These are phyloP conservation scores for Populus tremula DNA, from an alignment of 345 rosid genomes.

Conservation along the genomic window DNA sequence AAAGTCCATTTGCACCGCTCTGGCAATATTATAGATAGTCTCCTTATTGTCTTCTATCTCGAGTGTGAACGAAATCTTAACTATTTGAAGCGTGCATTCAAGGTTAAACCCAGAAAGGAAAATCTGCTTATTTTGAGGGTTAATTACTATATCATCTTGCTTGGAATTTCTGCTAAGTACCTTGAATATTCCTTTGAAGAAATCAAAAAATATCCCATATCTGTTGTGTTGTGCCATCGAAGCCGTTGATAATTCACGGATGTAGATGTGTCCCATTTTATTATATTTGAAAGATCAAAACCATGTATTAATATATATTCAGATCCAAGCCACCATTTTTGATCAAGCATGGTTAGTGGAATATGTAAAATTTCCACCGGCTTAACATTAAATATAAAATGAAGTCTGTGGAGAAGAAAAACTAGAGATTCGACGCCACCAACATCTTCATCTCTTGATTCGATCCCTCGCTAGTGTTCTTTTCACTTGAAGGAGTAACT, in stretches of 20 bases:
- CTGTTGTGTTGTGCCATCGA: not conserved
- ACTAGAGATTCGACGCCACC: not conserved
- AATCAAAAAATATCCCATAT: not conserved
- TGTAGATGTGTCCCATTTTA: not conserved
- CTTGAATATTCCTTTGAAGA: not conserved
- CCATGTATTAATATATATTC: not conserved
- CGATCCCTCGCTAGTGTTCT: not conserved
- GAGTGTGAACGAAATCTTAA: too few relatives aligned
- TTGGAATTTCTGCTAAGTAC: slow-evolving; percentile 3
- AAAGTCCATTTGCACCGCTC: not conserved
- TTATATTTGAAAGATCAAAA: not conserved
- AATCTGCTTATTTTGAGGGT: too few relatives aligned
- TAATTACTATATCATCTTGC: not conserved
- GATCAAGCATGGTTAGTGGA: slow-evolving; percentile 1
- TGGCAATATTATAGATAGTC: too few relatives aligned
- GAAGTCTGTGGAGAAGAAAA: not conserved
- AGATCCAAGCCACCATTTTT: not conserved
- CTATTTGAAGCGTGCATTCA: too few relatives aligned
- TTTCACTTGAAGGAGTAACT: not conserved
- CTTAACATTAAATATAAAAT: not conserved
- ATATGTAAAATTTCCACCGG: not conserved
- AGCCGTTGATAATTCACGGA: not conserved
- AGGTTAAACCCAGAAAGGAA: too few relatives aligned
- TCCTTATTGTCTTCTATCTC: too few relatives aligned
- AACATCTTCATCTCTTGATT: not conserved